A percentile compares a stretch with the other conserved stretches of the same genome.
Conservation (phyloP, 106 monocot species). For the Hemerocallis citrina region DNA sequence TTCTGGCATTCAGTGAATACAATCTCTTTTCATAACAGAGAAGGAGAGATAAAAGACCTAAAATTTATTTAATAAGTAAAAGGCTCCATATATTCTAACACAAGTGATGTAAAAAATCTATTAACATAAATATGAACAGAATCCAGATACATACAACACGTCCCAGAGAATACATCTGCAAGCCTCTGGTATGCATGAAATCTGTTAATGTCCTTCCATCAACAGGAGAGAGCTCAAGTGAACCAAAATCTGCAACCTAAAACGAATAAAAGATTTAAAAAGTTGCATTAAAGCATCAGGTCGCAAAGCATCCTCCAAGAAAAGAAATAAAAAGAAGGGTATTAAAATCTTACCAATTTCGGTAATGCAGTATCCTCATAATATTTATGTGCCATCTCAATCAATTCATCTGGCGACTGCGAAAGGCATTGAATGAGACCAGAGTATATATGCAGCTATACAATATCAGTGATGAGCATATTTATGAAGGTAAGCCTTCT, state of each 20-base stretch:
- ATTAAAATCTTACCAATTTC: conserved; percentile 57
- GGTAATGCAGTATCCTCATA: conserved; percentile 80
- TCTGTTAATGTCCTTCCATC: conserved; percentile 96
- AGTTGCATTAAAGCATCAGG: neutral
- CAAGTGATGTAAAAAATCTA: neutral
- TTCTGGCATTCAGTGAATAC: too few relatives aligned
- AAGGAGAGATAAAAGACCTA: too few relatives aligned
- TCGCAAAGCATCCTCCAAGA: neutral
- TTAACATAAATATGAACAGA: neutral
- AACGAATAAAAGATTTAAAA: neutral
- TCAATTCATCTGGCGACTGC: conserved; percentile 79
- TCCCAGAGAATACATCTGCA: conserved; percentile 89
- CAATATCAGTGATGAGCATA: neutral
- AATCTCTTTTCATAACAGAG: too few relatives aligned
- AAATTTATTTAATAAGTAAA: too few relatives aligned
- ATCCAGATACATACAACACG: conserved; percentile 47
- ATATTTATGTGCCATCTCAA: conserved; percentile 86
- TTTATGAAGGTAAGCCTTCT: conserved; percentile 1
- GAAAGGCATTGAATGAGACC: conserved; percentile 1
- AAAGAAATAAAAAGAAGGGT: neutral
- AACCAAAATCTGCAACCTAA: conserved; percentile 96
- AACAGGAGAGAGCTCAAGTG: conserved; percentile 94
- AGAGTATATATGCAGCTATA: neutral
- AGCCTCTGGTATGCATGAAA: conserved; percentile 96
- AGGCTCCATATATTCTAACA: neutral